A percentile compares a stretch with the other conserved stretches of the same genome.
phyloP scores from a whole-genome alignment of 768 basidiomycete species.

The Collybia nuda region DNA sequence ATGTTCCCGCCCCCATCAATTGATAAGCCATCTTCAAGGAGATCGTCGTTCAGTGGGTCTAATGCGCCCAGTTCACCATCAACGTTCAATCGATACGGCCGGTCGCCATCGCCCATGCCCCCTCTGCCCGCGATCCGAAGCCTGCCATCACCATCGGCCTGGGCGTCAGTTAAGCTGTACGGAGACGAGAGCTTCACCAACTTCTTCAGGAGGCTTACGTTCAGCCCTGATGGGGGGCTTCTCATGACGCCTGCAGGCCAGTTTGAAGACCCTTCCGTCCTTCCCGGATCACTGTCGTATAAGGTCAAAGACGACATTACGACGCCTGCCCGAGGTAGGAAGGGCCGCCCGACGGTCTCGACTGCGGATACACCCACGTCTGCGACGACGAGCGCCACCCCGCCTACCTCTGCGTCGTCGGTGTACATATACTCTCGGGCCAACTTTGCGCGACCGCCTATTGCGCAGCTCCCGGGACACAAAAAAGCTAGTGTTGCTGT shows the following conservation, averaged over 20 bases:
- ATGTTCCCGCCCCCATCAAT: conserved; percentile 71
- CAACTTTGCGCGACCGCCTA: conserved; percentile 89
- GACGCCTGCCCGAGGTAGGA: conserved; percentile 60
- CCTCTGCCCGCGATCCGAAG: conserved; percentile 92
- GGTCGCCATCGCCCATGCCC: conserved; percentile 88
- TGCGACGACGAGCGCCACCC: background rate
- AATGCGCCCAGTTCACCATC: conserved; percentile 77
- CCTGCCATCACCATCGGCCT: conserved; percentile 47
- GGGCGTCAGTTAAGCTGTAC: conserved; percentile 80
- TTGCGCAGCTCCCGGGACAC: conserved; percentile 95
- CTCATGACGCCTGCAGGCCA: conserved; percentile 95
- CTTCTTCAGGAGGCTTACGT: conserved; percentile 92
- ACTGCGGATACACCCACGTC: conserved; percentile 31
- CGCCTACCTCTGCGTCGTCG: conserved; percentile 40
- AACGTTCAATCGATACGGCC: conserved; percentile 65
- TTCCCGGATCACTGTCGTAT: conserved; percentile 23
- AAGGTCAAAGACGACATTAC: conserved; percentile 28
- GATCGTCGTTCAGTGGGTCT: conserved; percentile 78
- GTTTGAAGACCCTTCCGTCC: conserved; percentile 87
- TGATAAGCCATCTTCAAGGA: conserved; percentile 53
- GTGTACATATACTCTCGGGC: conserved; percentile 97
- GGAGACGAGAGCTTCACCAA: conserved; percentile 95
- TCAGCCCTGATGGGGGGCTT: conserved; percentile 93
- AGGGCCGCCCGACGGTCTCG: conserved; percentile 44
- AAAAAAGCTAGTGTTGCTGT: conserved; percentile 95